A percentile compares a stretch with the other conserved stretches of the same genome.
Evolutionary conservation across 257 asterid species (phyloP).

Genomic region (Vinca minor): DNA sequence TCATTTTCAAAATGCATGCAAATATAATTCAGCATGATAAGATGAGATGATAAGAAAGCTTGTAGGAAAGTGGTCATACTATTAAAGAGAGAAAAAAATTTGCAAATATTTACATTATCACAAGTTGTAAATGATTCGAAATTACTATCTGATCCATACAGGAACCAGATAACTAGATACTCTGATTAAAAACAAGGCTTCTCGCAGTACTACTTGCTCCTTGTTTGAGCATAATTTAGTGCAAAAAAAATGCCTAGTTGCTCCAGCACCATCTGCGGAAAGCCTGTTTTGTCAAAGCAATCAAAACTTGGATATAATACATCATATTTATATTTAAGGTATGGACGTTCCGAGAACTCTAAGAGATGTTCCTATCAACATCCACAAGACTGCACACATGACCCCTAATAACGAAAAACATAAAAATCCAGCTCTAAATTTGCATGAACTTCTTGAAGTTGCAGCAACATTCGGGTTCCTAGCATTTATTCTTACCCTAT

Average conservation of each 20-base stretch:
- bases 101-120: not conserved
- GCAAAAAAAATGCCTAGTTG: not conserved
- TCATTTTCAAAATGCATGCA: too few relatives aligned
- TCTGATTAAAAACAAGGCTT: not conserved
- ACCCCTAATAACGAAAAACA: slow-evolving; percentile 59
- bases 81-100: too few relatives aligned
- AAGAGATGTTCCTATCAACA: slow-evolving; percentile 39
- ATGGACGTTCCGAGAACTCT: slow-evolving; percentile 17
- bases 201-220: not conserved
- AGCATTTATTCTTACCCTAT: slow-evolving; percentile 53
- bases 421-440: slow-evolving; percentile 38
- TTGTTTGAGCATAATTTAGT: not conserved
- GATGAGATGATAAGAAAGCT: too few relatives aligned
- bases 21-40: too few relatives aligned
- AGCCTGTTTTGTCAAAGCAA: slow-evolving; percentile 19
- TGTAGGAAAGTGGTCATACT: too few relatives aligned
- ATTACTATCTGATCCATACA: not conserved
- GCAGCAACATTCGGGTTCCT: slow-evolving; percentile 44
- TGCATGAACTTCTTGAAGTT: slow-evolving; percentile 41
- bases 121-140: not conserved
- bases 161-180: not conserved
- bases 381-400: slow-evolving; percentile 71
- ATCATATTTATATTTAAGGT: slow-evolving; percentile 20
- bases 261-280: slow-evolving; percentile 4
- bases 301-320: slow-evolving; percentile 20